Conservation (phyloP, 768 basidiomycete species). For the Termitomyces sp. region DNA sequence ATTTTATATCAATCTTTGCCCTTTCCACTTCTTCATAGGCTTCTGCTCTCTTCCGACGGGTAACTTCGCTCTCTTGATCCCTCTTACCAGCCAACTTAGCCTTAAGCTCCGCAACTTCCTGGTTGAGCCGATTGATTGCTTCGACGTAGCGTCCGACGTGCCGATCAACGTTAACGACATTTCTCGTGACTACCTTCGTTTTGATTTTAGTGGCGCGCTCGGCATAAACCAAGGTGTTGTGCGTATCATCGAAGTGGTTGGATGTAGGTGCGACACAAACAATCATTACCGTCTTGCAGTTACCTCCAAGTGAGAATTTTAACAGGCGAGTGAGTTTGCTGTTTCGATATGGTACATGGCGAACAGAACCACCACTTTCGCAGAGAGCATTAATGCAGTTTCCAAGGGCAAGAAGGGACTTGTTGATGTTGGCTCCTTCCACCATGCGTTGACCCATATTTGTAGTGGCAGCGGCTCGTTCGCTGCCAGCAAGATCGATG, state of each 20-base stretch:
- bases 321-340: conserved; percentile 96
- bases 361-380: conserved; percentile 81
- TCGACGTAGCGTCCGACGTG: conserved; percentile 95
- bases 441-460: conserved; percentile 99
- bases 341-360: conserved; percentile 95
- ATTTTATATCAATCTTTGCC: conserved; percentile 65
- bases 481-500: conserved; percentile 96
- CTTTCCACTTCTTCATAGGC: conserved; percentile 68
- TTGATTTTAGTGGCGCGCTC: conserved; percentile 98
- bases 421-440: conserved; percentile 99
- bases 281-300: conserved; percentile 99
- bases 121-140: conserved; percentile 84
- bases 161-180: conserved; percentile 91
- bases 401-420: conserved; percentile 92
- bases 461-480: conserved; percentile 90
- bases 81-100: conserved; percentile 75
- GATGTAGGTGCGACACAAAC: conserved; percentile 96
- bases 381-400: conserved; percentile 99
- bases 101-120: conserved; percentile 82
- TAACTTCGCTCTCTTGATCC: conserved; percentile 53
- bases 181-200: conserved; percentile 93
- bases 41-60: conserved; percentile 64
- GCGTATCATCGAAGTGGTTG: conserved; percentile 95
- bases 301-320: conserved; percentile 97
- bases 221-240: conserved; percentile 96